Percentiles rank a stretch among this genome's conserved stretches.
Evolutionary conservation across 1,284 basidiomycete genomes (phyloP).

Genomic region (Peniophora sp.): DNA sequence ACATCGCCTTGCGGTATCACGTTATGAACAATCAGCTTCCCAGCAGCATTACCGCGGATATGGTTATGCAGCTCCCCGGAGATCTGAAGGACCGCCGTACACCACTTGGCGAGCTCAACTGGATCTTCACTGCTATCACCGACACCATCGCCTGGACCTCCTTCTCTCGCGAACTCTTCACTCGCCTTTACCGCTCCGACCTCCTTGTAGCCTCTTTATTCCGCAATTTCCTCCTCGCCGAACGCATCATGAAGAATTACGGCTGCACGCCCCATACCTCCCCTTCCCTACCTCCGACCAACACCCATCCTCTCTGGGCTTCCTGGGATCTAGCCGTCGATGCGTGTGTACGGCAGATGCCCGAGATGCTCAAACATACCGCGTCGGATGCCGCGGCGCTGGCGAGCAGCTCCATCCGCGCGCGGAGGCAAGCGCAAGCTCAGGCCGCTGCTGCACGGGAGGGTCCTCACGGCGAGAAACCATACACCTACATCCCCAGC

Average conservation of each 20-base stretch:
- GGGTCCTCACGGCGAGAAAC: slow-evolving; percentile 34
- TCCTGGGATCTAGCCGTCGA: slow-evolving; percentile 98
- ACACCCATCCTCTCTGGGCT: slow-evolving; percentile 93
- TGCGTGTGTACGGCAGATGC: slow-evolving; percentile 89
- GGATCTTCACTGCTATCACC: slow-evolving; percentile 99
- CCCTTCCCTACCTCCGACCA: slow-evolving; percentile 87
- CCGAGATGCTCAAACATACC: slow-evolving; percentile 71
- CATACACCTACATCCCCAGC: slow-evolving; percentile 77
- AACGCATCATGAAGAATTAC: slow-evolving; percentile 98
- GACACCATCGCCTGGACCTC: slow-evolving; percentile 99
- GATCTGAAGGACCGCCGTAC: slow-evolving; percentile 95
- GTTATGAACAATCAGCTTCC: slow-evolving; percentile 86
- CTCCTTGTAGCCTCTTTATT: slow-evolving; percentile 94
- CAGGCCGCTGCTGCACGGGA: slow-evolving; percentile 17
- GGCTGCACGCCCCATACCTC: slow-evolving; percentile 95
- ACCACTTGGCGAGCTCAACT: slow-evolving; percentile 94
- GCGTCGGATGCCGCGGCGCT: slow-evolving; percentile 25
- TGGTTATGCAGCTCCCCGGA: slow-evolving; percentile 94
- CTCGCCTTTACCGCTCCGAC: slow-evolving; percentile 91
- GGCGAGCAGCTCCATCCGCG: slow-evolving; percentile 22
- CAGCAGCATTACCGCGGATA: slow-evolving; percentile 74
- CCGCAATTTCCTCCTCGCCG: slow-evolving; percentile 93
- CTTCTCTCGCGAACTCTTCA: slow-evolving; percentile 90
- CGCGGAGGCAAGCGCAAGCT: slow-evolving; percentile 20
- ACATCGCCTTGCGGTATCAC: slow-evolving; percentile 93